Evolutionary conservation across 495 filamentous ascomycete genomes (phyloP).

Genomic region (Tuber brumale): DNA sequence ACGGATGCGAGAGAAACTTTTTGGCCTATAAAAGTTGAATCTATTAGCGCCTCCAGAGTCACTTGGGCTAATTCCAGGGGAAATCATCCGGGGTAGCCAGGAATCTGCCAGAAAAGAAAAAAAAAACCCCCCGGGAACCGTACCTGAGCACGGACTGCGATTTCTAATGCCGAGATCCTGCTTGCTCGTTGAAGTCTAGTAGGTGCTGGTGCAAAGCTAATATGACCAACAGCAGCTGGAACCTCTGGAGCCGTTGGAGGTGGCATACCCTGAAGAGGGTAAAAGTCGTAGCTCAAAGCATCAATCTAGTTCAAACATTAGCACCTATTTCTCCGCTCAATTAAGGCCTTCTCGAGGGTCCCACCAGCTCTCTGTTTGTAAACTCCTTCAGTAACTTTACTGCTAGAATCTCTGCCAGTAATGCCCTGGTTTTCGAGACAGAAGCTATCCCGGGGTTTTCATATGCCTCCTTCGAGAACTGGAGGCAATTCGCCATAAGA

Average conservation of each 20-base stretch:
- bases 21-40: no score
- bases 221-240: not conserved
- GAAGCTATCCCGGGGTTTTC: conserved; percentile 74
- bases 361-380: conserved; percentile 67
- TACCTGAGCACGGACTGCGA: conserved; percentile 1
- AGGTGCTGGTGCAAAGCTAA: not conserved
- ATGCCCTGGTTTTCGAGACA: conserved; percentile 69
- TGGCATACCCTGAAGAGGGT: conserved; percentile 44
- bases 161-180: not conserved
- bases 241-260: no score
- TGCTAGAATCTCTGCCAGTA: conserved; percentile 85
- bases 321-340: not conserved
- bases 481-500: conserved; percentile 83
- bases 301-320: conserved; percentile 52
- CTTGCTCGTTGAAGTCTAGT: not conserved
- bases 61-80: no score
- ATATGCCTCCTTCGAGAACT: conserved; percentile 82
- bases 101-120: not conserved
- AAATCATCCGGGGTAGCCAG: no score
- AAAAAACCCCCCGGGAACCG: not conserved
- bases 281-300: conserved; percentile 87
- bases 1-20: no score
- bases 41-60: no score
- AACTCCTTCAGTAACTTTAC: conserved; percentile 86
- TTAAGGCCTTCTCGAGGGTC: not conserved